These are phyloP conservation scores for Medicago arabica DNA, from an alignment of 306 rosid species.

Conservation along the genomic window DNA sequence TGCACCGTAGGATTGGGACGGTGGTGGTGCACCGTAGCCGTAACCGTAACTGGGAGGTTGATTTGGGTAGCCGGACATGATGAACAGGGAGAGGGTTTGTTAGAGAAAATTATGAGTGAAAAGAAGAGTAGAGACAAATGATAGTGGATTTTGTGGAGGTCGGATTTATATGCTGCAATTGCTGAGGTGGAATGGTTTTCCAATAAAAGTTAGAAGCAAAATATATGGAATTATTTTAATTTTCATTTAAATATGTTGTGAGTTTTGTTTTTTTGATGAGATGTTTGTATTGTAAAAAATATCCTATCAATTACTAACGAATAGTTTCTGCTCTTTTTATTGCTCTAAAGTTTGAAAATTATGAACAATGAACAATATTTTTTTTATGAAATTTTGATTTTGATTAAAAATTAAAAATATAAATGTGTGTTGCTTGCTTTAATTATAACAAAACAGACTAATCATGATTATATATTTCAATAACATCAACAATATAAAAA, in stretches of 20 bases:
- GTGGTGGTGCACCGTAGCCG: conserved; percentile 35
- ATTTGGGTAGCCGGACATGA: conserved; percentile 47
- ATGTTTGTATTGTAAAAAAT: too few relatives aligned
- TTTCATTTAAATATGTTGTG: background rate
- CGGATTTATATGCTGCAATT: background rate
- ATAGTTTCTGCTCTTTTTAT: too few relatives aligned
- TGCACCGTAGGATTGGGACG: conserved; percentile 26
- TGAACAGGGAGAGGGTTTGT: background rate
- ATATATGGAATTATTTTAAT: background rate
- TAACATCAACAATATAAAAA: too few relatives aligned
- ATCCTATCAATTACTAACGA: too few relatives aligned
- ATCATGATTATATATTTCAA: too few relatives aligned
- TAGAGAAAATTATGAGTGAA: background rate
- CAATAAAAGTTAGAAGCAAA: background rate
- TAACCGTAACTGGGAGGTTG: conserved; percentile 30
- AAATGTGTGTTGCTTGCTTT: too few relatives aligned
- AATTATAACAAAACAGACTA: too few relatives aligned
- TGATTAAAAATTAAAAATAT: too few relatives aligned
- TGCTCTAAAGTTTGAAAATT: too few relatives aligned
- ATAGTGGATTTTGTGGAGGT: background rate
- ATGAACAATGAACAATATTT: too few relatives aligned
- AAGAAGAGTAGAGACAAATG: background rate
- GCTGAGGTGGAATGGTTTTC: background rate
- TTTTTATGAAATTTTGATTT: too few relatives aligned
- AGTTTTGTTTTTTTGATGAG: too few relatives aligned